phyloP scores from a whole-genome alignment of 331 rosid species.

The Cucumis variabilis region DNA sequence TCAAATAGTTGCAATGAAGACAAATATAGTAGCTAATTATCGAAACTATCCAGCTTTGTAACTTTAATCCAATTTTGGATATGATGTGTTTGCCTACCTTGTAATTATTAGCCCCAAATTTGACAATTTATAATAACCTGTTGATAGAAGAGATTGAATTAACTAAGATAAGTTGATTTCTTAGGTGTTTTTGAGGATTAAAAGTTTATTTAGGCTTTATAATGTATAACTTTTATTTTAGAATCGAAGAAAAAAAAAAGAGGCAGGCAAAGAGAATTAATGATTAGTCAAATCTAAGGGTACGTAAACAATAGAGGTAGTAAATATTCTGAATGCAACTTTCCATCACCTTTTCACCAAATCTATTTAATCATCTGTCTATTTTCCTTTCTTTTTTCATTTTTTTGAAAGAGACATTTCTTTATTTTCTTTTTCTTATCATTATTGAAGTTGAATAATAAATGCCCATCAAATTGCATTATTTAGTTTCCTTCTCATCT shows the following conservation, averaged over 20 bases:
- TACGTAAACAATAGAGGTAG: neutral
- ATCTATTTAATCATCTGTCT: neutral
- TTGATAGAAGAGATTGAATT: too few species aligned
- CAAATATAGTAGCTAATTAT: too few species aligned
- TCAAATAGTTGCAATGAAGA: too few species aligned
- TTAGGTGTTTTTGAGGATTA: too few species aligned
- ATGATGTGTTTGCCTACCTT: too few species aligned
- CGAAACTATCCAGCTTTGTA: too few species aligned
- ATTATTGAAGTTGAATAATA: slow-evolving; percentile 12
- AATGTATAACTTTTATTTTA: too few species aligned
- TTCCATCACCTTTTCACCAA: slow-evolving; percentile 18
- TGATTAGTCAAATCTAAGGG: slow-evolving; percentile 20
- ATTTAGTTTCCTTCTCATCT: neutral
- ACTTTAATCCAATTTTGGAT: too few species aligned
- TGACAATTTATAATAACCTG: too few species aligned
- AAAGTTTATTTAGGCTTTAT: too few species aligned
- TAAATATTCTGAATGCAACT: slow-evolving; percentile 30
- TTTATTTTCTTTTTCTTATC: neutral
- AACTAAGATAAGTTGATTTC: too few species aligned
- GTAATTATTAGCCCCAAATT: too few species aligned
- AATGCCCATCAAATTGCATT: slow-evolving; percentile 6
- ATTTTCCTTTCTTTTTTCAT: neutral
- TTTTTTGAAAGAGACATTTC: neutral
- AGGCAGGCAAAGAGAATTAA: slow-evolving; percentile 23
- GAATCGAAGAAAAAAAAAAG: neutral